phyloP scores from a whole-genome alignment of 176 grass and related monocot genomes.

The Calamus simplicifolius region DNA sequence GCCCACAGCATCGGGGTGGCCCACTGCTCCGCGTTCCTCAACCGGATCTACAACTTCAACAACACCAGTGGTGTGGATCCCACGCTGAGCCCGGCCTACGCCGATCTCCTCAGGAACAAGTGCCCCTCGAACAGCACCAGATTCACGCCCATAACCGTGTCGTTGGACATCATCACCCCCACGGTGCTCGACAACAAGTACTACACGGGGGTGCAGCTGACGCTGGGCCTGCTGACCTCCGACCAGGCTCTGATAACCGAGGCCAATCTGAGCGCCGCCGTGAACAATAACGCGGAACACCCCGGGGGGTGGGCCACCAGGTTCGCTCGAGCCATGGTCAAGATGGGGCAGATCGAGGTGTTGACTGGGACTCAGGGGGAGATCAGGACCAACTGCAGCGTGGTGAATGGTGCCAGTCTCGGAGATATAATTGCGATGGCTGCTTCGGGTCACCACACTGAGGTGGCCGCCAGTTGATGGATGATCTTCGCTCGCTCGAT shows the following conservation, averaged over 20 bases:
- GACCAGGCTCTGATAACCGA: slow-evolving; percentile 34
- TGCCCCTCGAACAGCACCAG: slow-evolving; percentile 32
- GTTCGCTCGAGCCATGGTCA: slow-evolving; percentile 50
- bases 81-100: slow-evolving; percentile 41
- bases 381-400: slow-evolving; percentile 22
- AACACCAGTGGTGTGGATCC: slow-evolving; percentile 33
- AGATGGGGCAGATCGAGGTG: slow-evolving; percentile 56
- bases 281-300: slow-evolving; percentile 34
- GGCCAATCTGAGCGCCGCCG: slow-evolving; percentile 24
- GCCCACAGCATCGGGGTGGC: slow-evolving; percentile 44
- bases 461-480: no score
- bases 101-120: slow-evolving; percentile 32
- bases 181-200: slow-evolving; percentile 49
- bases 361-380: slow-evolving; percentile 41
- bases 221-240: slow-evolving; percentile 40
- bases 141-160: slow-evolving; percentile 27
- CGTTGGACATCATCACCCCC: slow-evolving; percentile 48
- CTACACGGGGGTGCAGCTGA: slow-evolving; percentile 35
- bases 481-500: no score
- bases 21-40: slow-evolving; percentile 40
- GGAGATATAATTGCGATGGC: no score
- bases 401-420: no score
- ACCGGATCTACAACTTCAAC: slow-evolving; percentile 28
- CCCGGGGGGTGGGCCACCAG: slow-evolving; percentile 18
- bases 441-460: no score